Evolutionary conservation across 2,329 filamentous ascomycete species (phyloP), one percentile per base, ranked within the genome.

Genomic region (Diaporthe citrichinensis): DNA sequence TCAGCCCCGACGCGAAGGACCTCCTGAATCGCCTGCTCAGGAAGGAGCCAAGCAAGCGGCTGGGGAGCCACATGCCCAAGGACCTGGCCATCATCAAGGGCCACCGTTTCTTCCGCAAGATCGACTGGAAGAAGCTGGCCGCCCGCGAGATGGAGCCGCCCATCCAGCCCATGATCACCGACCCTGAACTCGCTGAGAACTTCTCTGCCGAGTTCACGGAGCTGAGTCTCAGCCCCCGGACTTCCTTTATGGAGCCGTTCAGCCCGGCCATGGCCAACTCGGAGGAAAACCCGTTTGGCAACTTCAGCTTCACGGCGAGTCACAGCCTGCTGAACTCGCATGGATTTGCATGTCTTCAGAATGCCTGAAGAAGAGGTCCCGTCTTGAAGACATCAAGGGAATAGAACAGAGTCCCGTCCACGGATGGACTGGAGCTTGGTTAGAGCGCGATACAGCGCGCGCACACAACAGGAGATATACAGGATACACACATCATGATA

Each of bases 161-260:
- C 0, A 98, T 99, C 80, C 92, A 94, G 82, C 97, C 97, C 23
- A 89, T 98, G 80, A 96, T 99, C 81, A 98, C 97, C 0, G 95
- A 99, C 81, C 97, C 97, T 0, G 96, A 97, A 83, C 88, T 98
- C 61, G 97, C 97, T 0, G 97, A 99, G 90, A 99, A 99, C 85
- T 99, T 99, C 85, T 91, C 94, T 0, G 88, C 89, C n/a, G 95
- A 98, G 82, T 99, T 99, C 83, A 99, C 96, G 0, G 92, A 94
- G 73, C 85, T 98, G 77, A 91, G 94, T 4, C 88, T 98, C 72
- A 97, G 94, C 82, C 95, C 95, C 8, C 71, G 69, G 25, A 71
- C 58, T 3, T 75, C 76, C 5, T 25, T 71, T 5, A 39, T 57
- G 78, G 85, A 89, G 53, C 81, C 83, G 9, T 87, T 86, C 85